Evolutionary conservation across 805 yeast genomes (phyloP).

Genomic region (Saccharomycopsis synnaedendra): DNA sequence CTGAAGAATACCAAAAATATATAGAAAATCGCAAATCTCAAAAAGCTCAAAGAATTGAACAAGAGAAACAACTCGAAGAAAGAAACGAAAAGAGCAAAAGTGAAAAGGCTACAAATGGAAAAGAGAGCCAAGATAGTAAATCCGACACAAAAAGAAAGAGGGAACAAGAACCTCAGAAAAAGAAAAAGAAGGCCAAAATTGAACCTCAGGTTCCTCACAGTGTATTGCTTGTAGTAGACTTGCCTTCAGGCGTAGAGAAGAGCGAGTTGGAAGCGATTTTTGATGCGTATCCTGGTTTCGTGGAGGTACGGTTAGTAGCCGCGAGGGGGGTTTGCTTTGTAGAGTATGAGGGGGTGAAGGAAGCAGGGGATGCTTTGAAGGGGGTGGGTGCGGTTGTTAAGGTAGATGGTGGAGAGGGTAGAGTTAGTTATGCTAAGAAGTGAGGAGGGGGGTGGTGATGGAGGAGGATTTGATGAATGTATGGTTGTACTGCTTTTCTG

Average conservation of each 20-base stretch:
- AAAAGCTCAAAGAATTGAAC: constrained; percentile 15
- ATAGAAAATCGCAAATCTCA: constrained; percentile 16
- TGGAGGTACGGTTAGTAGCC: constrained; percentile 54
- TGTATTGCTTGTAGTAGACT: constrained; percentile 51
- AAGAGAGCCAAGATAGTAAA: constrained; percentile 10
- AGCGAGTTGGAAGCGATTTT: constrained; percentile 35
- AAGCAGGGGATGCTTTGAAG: constrained; percentile 33
- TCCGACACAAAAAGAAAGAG: constrained; percentile 11
- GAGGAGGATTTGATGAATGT: too few relatives aligned
- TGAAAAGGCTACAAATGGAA: constrained; percentile 12
- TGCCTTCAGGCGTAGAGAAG: constrained; percentile 35
- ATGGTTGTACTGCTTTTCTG: too few relatives aligned
- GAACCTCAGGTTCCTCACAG: constrained; percentile 40
- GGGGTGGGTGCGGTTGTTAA: constrained; percentile 18
- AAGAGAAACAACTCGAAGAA: not conserved
- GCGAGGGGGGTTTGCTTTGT: constrained; percentile 68
- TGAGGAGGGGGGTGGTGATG: not conserved
- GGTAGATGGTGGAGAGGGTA: constrained; percentile 15
- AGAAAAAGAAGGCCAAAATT: constrained; percentile 16
- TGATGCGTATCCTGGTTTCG: constrained; percentile 43
- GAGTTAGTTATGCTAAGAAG: constrained; percentile 23
- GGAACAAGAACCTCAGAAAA: not conserved
- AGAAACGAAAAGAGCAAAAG: constrained; percentile 13
- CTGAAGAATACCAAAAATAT: constrained; percentile 15
- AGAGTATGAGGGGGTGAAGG: constrained; percentile 51